Percentiles rank a stretch among this genome's conserved stretches.
These are phyloP conservation scores for Hawksworthiomyces lignivorus DNA, from an alignment of 2,329 filamentous ascomycete species.

Conservation along the genomic window DNA sequence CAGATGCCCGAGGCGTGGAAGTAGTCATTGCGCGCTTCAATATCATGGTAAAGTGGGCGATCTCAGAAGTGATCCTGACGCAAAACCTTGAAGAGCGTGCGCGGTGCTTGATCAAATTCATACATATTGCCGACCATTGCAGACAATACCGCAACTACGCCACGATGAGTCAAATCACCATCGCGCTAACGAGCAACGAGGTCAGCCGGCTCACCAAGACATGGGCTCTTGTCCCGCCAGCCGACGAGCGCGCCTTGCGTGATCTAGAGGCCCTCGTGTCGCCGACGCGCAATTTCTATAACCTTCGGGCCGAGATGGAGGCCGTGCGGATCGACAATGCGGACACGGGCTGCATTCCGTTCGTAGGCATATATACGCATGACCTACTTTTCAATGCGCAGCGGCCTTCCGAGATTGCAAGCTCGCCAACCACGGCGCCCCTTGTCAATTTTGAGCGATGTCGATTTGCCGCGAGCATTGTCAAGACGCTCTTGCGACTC, in stretches of 20 bases:
- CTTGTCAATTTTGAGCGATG: conserved; percentile 80
- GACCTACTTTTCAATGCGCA: conserved; percentile 77
- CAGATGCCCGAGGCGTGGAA: conserved; percentile 68
- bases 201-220: conserved; percentile 60
- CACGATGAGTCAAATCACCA: conserved; percentile 72
- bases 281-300: conserved; percentile 70
- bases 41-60: conserved; percentile 79
- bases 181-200: conserved; percentile 68
- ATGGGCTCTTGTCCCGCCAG: conserved; percentile 60
- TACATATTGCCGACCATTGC: conserved; percentile 72
- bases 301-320: conserved; percentile 74
- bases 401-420: conserved; percentile 65
- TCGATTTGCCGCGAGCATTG: conserved; percentile 64
- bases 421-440: conserved; percentile 56
- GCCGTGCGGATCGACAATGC: conserved; percentile 40
- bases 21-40: conserved; percentile 83
- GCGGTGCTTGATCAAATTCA: conserved; percentile 69
- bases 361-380: conserved; percentile 77
- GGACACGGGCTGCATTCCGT: conserved; percentile 71
- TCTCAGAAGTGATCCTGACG: conserved; percentile 72
- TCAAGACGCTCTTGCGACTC: conserved; percentile 72
- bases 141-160: conserved; percentile 74
- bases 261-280: conserved; percentile 68
- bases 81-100: conserved; percentile 64
- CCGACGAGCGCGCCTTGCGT: conserved; percentile 57